Evolutionary conservation across 495 filamentous ascomycete species (phyloP).

Genomic region (Aspergillus taichungensis): DNA sequence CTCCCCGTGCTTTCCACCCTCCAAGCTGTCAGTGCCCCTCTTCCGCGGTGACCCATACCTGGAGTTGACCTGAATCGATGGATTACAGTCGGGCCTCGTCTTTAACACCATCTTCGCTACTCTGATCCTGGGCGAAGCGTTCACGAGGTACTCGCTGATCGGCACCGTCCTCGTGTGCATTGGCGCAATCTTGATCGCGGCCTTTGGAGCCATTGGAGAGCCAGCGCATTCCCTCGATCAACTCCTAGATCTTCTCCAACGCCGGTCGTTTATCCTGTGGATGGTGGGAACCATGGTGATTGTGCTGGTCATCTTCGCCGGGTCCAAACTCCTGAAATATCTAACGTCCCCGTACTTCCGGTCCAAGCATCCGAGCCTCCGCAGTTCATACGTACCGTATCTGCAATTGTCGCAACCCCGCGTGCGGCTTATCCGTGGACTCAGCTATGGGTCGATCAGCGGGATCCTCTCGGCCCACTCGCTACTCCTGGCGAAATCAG

Average conservation of each 20-base stretch:
- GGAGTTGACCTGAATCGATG: slow-evolving; percentile 4
- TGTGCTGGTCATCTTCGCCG: slow-evolving; percentile 56
- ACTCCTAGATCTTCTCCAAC: slow-evolving; percentile 64
- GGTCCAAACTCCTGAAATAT: slow-evolving; percentile 48
- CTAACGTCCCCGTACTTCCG: slow-evolving; percentile 29
- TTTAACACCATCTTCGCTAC: slow-evolving; percentile 98
- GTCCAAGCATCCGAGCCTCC: slow-evolving; percentile 19
- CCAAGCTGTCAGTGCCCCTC: slow-evolving; percentile 56
- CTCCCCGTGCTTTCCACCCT: slow-evolving; percentile 91
- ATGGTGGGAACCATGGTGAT: slow-evolving; percentile 70
- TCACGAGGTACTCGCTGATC: slow-evolving; percentile 81
- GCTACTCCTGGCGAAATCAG: slow-evolving; percentile 89
- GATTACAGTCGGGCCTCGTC: slow-evolving; percentile 66
- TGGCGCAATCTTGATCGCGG: slow-evolving; percentile 82
- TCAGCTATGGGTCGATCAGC: slow-evolving; percentile 82
- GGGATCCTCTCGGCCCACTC: slow-evolving; percentile 91
- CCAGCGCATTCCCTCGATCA: slow-evolving; percentile 83
- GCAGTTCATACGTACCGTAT: slow-evolving; percentile 37
- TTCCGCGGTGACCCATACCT: not conserved
- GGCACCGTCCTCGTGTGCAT: slow-evolving; percentile 81
- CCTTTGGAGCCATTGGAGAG: slow-evolving; percentile 92
- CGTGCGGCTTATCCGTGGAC: slow-evolving; percentile 73
- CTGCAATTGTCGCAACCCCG: slow-evolving; percentile 30
- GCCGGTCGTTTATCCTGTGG: slow-evolving; percentile 79
- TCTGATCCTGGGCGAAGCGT: slow-evolving; percentile 85